phyloP scores from a whole-genome alignment of 805 yeast genomes.

The Cyberlindnera suaveolens region DNA sequence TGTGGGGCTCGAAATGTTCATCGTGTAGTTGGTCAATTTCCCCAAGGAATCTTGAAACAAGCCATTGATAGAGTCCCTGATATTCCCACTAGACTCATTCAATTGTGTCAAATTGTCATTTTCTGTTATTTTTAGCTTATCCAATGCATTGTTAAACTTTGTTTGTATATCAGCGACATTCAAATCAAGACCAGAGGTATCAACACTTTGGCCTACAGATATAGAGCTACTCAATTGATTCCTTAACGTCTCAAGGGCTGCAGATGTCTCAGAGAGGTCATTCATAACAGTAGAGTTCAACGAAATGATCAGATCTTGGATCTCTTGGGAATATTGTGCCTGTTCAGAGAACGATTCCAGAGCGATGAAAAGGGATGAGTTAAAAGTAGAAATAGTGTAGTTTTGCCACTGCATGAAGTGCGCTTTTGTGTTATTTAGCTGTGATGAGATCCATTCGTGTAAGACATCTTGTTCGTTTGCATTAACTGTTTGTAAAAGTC shows the following conservation, averaged over 20 bases:
- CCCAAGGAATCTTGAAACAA: constrained; percentile 1
- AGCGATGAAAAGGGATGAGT: neutral
- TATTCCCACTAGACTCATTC: neutral
- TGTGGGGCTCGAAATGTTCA: neutral
- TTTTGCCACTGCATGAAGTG: constrained; percentile 1
- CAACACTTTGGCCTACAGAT: constrained; percentile 3
- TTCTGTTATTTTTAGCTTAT: neutral
- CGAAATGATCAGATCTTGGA: neutral
- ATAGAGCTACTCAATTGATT: constrained; percentile 2
- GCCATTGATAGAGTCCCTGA: neutral
- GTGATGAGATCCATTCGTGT: neutral
- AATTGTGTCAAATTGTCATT: neutral
- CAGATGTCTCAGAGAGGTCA: neutral
- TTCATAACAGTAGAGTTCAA: constrained; percentile 3
- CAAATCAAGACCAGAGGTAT: constrained; percentile 2
- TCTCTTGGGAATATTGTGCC: neutral
- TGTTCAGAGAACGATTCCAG: neutral
- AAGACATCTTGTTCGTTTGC: neutral
- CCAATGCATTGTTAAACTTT: neutral
- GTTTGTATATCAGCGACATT: neutral
- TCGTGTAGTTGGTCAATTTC: neutral
- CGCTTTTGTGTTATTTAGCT: neutral
- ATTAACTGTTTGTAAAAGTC: neutral
- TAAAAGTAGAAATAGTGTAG: neutral
- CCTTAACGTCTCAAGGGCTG: neutral